Percentiles rank a stretch among this genome's conserved stretches.
Conservation (phyloP, 139 green algal genomes). For the Eudorina sp. region DNA sequence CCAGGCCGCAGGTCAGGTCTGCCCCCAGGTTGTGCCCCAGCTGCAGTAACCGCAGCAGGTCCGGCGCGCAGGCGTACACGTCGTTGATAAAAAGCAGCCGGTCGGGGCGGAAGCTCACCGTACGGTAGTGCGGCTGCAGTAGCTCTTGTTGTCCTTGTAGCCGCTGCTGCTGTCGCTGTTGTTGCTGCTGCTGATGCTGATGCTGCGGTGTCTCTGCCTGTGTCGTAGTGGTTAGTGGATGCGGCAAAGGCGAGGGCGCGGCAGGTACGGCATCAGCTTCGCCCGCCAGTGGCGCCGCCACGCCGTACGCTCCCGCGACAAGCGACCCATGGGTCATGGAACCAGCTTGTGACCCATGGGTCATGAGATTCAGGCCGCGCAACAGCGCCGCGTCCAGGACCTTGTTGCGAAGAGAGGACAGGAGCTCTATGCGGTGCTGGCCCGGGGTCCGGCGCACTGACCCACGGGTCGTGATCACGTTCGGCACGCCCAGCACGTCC, state of each 20-base stretch:
- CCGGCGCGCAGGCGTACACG: constrained; percentile 72
- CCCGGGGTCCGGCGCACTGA: background rate
- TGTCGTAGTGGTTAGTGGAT: too few species aligned
- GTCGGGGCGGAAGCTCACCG: constrained; percentile 15
- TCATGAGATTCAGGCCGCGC: background rate
- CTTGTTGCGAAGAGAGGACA: constrained; percentile 66
- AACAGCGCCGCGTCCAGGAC: constrained; percentile 53
- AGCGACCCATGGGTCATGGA: too few species aligned
- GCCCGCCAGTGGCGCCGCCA: too few species aligned
- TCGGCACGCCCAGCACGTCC: constrained; percentile 2
- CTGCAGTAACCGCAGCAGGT: constrained; percentile 63
- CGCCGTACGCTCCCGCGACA: too few species aligned
- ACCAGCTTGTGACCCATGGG: constrained; percentile 6
- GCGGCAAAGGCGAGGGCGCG: too few species aligned
- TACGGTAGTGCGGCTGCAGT: background rate
- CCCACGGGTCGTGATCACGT: background rate
- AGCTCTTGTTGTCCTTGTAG: background rate
- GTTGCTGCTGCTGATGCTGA: background rate
- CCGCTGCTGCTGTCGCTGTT: background rate
- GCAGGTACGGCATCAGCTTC: too few species aligned
- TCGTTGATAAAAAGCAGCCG: constrained; percentile 74
- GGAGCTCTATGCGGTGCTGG: constrained; percentile 62
- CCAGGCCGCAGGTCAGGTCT: constrained; percentile 73
- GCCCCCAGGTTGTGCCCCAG: constrained; percentile 41
- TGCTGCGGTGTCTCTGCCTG: background rate